Conservation (phyloP, 2,329 filamentous ascomycete species). For the Trichoderma aggressivum region DNA sequence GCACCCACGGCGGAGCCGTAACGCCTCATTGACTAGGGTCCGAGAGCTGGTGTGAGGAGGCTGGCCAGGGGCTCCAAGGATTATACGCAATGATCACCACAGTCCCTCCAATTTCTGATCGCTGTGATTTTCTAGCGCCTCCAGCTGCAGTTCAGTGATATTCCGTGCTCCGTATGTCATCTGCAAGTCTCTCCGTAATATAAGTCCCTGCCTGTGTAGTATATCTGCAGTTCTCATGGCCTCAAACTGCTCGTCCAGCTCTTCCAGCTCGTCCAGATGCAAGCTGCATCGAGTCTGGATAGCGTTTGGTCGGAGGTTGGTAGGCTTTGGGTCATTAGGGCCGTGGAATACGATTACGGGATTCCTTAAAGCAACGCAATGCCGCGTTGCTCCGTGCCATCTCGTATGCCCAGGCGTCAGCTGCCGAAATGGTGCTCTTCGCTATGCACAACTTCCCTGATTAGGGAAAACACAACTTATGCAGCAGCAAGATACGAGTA, state of each 20-base stretch:
- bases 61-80: slow-evolving; percentile 10
- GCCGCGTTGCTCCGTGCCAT: slow-evolving; percentile 9
- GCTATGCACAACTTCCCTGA: slow-evolving; percentile 3
- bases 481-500: slow-evolving; percentile 1
- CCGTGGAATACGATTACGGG: slow-evolving; percentile 18
- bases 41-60: slow-evolving; percentile 5
- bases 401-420: slow-evolving; percentile 18
- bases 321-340: slow-evolving; percentile 13
- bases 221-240: background rate
- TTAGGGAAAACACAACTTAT: slow-evolving; percentile 1
- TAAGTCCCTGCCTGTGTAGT: background rate
- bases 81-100: slow-evolving; percentile 13
- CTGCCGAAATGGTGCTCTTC: slow-evolving; percentile 13
- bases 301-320: slow-evolving; percentile 9
- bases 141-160: background rate
- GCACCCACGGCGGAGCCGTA: slow-evolving; percentile 8
- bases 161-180: background rate
- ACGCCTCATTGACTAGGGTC: slow-evolving; percentile 10
- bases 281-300: background rate
- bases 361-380: background rate
- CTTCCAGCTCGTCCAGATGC: background rate
- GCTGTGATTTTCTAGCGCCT: background rate
- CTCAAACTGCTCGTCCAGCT: background rate
- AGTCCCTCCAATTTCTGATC: slow-evolving; percentile 13
- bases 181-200: background rate